Evolutionary conservation across 805 yeast species (phyloP).

Genomic region (Ogataea minuta): DNA sequence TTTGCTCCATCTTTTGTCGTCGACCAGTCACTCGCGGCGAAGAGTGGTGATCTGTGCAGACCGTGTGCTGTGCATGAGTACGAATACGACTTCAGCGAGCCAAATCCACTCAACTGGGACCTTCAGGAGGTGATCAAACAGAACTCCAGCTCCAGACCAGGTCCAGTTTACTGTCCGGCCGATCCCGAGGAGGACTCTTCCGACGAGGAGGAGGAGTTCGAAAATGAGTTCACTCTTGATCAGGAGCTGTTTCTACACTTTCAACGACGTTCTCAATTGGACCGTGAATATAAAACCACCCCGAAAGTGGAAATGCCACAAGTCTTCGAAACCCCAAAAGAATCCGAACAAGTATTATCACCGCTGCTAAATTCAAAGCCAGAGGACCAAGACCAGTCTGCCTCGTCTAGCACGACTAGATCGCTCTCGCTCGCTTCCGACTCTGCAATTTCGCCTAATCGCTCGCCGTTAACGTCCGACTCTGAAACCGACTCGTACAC

Average conservation of each 20-base stretch:
- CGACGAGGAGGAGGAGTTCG: conserved; percentile 14
- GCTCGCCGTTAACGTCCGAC: conserved; percentile 1
- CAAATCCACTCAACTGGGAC: conserved; percentile 34
- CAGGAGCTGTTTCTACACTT: conserved; percentile 22
- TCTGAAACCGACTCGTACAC: conserved; percentile 28
- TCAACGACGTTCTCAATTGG: conserved; percentile 7
- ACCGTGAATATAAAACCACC: neutral
- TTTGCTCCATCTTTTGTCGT: conserved; percentile 5
- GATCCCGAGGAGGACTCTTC: conserved; percentile 15
- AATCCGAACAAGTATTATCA: neutral
- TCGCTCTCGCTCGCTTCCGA: neutral
- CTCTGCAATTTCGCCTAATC: neutral
- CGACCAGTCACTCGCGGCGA: conserved; percentile 2
- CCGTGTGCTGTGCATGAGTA: conserved; percentile 34
- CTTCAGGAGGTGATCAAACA: conserved; percentile 13
- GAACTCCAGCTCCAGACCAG: conserved; percentile 3
- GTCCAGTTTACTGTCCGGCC: conserved; percentile 7
- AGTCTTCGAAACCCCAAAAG: neutral
- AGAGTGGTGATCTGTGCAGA: conserved; percentile 5
- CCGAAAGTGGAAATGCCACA: neutral
- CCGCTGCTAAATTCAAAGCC: conserved; percentile 1
- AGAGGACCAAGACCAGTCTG: neutral
- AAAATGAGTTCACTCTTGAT: conserved; percentile 24
- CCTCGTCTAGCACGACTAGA: neutral
- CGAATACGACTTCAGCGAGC: conserved; percentile 29